A percentile compares a stretch with the other conserved stretches of the same genome.
These are phyloP conservation scores for Ogataea wickerhamii DNA, from an alignment of 805 yeast genomes.

Conservation along the genomic window DNA sequence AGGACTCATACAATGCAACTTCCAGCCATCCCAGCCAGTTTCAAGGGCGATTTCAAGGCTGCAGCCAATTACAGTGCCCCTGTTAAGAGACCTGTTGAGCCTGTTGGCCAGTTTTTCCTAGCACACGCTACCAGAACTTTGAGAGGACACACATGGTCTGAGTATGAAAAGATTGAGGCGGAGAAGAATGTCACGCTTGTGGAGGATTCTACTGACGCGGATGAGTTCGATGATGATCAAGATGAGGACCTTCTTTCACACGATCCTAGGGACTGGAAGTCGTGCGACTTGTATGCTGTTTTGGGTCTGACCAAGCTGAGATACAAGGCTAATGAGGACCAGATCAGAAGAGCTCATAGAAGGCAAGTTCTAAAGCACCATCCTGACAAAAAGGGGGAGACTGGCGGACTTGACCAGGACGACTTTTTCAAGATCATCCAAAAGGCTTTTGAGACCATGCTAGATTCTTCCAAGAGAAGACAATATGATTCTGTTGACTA, in stretches of 20 bases:
- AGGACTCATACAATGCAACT: too few relatives aligned
- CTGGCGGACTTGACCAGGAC: conserved; percentile 85
- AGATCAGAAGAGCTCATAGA: conserved; percentile 95
- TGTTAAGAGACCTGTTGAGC: conserved; percentile 82
- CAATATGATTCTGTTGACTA: conserved; percentile 96
- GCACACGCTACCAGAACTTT: conserved; percentile 96
- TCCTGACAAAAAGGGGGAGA: conserved; percentile 95
- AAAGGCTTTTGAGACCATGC: conserved; percentile 88
- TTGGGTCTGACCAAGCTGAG: conserved; percentile 90
- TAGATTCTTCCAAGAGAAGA: conserved; percentile 81
- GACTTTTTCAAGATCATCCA: conserved; percentile 97
- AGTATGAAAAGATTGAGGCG: conserved; percentile 90
- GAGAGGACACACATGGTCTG: conserved; percentile 98
- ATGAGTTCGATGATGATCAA: conserved; percentile 73
- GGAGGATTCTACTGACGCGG: conserved; percentile 60
- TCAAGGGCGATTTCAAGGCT: conserved; percentile 46
- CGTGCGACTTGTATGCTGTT: conserved; percentile 93
- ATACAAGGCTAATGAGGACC: conserved; percentile 87
- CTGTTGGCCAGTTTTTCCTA: conserved; percentile 92
- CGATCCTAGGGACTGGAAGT: conserved; percentile 98
- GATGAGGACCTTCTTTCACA: conserved; percentile 67
- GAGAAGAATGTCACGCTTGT: conserved; percentile 73
- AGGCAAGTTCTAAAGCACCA: conserved; percentile 94
- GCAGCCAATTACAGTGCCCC: conserved; percentile 52
- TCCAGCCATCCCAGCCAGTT: conserved; percentile 53